A percentile compares a stretch with the other conserved stretches of the same genome.
phyloP scores from a whole-genome alignment of 2,329 filamentous ascomycete species.

The Epichloe glyceriae region DNA sequence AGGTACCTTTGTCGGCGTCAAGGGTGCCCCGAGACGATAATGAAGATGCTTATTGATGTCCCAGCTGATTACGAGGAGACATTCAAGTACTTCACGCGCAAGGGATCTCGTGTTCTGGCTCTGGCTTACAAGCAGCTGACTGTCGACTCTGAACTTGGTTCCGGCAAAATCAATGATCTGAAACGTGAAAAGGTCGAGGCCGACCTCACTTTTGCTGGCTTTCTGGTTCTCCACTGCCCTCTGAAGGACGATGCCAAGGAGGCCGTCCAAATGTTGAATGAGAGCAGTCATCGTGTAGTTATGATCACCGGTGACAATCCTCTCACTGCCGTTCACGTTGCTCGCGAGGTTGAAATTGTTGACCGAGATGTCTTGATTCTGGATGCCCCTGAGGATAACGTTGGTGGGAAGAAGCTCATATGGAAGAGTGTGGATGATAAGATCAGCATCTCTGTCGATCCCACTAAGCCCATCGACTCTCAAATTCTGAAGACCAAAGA shows the following conservation, averaged over 20 bases:
- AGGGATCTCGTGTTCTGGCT: constrained; percentile 85
- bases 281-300: constrained; percentile 94
- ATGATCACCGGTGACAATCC: constrained; percentile 99
- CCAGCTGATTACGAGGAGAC: constrained; percentile 93
- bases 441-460: constrained; percentile 72
- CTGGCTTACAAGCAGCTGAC: constrained; percentile 90
- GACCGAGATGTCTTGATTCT: constrained; percentile 90
- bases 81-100: constrained; percentile 94
- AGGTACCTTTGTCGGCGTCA: constrained; percentile 87
- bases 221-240: constrained; percentile 88
- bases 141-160: constrained; percentile 65
- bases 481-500: constrained; percentile 78
- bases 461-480: constrained; percentile 64
- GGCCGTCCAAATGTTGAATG: constrained; percentile 91
- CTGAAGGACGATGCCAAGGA: constrained; percentile 93
- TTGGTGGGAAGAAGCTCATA: constrained; percentile 65
- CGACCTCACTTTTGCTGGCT: constrained; percentile 79
- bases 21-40: constrained; percentile 97
- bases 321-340: constrained; percentile 89
- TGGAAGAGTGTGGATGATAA: constrained; percentile 95
- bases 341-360: constrained; percentile 90
- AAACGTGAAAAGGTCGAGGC: constrained; percentile 87
- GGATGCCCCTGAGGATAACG: constrained; percentile 85
- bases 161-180: constrained; percentile 79
- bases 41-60: constrained; percentile 74